phyloP scores from a whole-genome alignment of 2,329 filamentous ascomycete species.

The Aspergillus sp. region DNA sequence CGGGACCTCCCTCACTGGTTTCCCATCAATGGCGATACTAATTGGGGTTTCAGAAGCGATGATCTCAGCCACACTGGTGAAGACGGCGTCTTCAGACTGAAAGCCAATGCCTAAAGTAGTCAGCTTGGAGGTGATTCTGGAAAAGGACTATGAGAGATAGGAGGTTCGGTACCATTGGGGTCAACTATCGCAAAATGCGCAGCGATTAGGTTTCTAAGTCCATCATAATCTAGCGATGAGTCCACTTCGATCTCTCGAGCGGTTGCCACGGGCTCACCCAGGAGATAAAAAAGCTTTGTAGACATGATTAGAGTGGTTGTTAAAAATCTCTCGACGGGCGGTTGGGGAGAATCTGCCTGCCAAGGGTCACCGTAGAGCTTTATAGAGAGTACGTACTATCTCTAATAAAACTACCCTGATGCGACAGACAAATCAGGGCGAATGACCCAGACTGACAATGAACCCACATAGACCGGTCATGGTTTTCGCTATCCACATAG shows the following conservation, averaged over 20 bases:
- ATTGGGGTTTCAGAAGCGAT: conserved; percentile 15
- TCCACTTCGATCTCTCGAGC: conserved; percentile 26
- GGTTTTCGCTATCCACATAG: background rate
- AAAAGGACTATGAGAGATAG: background rate
- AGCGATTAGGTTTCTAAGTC: conserved; percentile 26
- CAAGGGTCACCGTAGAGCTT: background rate
- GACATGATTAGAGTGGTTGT: conserved; percentile 14
- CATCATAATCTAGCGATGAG: conserved; percentile 20
- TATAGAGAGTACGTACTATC: background rate
- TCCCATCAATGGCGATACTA: conserved; percentile 32
- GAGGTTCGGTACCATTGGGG: conserved; percentile 24
- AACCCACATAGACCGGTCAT: background rate
- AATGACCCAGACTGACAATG: background rate
- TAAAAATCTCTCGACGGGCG: background rate
- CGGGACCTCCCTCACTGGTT: conserved; percentile 28
- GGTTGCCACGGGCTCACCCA: conserved; percentile 23
- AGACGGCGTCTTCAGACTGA: conserved; percentile 12
- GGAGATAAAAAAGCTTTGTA: conserved; percentile 24
- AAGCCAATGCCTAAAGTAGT: conserved; percentile 24
- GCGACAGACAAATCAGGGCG: conserved; percentile 2
- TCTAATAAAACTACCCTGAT: background rate
- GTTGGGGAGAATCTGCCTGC: background rate
- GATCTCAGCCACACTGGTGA: conserved; percentile 23
- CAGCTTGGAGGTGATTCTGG: background rate
- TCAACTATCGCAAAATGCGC: conserved; percentile 35